phyloP scores from a whole-genome alignment of 495 filamentous ascomycete species.

The Penicillium diatomitis region DNA sequence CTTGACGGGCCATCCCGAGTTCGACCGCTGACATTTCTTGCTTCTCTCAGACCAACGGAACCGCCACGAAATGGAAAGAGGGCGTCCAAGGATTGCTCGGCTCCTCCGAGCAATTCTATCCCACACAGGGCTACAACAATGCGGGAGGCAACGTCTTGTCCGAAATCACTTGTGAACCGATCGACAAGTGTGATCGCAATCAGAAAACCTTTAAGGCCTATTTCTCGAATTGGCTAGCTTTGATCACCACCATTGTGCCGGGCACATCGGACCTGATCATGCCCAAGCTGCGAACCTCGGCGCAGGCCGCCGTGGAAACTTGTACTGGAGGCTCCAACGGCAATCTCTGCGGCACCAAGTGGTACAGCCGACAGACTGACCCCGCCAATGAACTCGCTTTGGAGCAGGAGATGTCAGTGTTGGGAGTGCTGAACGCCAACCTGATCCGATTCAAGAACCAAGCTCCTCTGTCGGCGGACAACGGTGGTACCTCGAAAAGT shows the following conservation, averaged over 20 bases:
- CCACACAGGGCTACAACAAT: conserved; percentile 36
- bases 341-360: conserved; percentile 40
- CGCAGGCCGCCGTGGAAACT: conserved; percentile 49
- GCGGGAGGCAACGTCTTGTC: conserved; percentile 46
- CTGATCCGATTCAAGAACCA: conserved; percentile 37
- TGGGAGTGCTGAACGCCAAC: conserved; percentile 47
- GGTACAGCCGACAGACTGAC: conserved; percentile 40
- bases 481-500: conserved; percentile 58
- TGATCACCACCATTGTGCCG: conserved; percentile 56
- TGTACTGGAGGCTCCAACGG: conserved; percentile 48
- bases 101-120: conserved; percentile 40
- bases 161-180: conserved; percentile 63
- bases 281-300: conserved; percentile 46
- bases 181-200: conserved; percentile 58
- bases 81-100: conserved; percentile 48
- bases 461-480: conserved; percentile 45
- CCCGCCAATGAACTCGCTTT: conserved; percentile 30
- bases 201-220: conserved; percentile 70
- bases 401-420: conserved; percentile 51
- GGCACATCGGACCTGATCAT: conserved; percentile 46
- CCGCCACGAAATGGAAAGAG: conserved; percentile 43
- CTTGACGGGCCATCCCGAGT: too few species aligned
- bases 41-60: conserved; percentile 27
- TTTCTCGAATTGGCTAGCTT: conserved; percentile 60
- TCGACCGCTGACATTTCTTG: too few species aligned